phyloP scores from a whole-genome alignment of 1,139 yeast genomes.

The Candida sanyaensis region DNA sequence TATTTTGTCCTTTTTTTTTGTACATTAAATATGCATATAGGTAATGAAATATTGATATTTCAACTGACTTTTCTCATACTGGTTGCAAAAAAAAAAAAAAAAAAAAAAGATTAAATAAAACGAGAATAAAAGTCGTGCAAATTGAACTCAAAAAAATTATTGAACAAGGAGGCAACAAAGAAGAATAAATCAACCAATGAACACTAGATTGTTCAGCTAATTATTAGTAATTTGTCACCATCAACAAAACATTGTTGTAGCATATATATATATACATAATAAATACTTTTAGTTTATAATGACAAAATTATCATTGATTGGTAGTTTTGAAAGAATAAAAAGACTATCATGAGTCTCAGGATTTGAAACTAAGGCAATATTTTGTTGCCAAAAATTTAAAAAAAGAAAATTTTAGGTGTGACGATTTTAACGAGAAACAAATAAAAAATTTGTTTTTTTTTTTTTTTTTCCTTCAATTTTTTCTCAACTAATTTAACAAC shows the following conservation, averaged over 20 bases:
- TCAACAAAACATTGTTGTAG: too few relatives aligned
- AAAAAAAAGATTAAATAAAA: not conserved
- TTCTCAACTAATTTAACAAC: not conserved
- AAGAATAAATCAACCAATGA: not conserved
- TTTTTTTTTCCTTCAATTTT: too few relatives aligned
- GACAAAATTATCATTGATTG: too few relatives aligned
- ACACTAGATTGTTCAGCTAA: not conserved
- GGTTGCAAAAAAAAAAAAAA: conserved; percentile 4
- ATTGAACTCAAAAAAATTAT: not conserved
- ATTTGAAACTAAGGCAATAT: too few relatives aligned
- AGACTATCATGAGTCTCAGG: not conserved
- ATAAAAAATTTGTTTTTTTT: not conserved
- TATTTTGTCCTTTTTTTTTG: not conserved
- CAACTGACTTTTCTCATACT: not conserved
- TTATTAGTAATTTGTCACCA: too few relatives aligned
- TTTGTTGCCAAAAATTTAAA: not conserved
- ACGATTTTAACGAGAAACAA: not conserved
- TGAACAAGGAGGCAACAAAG: too few relatives aligned
- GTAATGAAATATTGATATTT: not conserved
- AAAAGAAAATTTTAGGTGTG: not conserved
- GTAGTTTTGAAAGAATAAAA: too few relatives aligned
- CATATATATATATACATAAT: too few relatives aligned
- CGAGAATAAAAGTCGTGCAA: not conserved
- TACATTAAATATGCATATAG: not conserved
- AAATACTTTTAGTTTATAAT: too few relatives aligned